A percentile compares a stretch with the other conserved stretches of the same genome.
These are phyloP conservation scores for Annulohypoxylon nitens DNA, from an alignment of 495 filamentous ascomycete genomes.

Conservation along the genomic window DNA sequence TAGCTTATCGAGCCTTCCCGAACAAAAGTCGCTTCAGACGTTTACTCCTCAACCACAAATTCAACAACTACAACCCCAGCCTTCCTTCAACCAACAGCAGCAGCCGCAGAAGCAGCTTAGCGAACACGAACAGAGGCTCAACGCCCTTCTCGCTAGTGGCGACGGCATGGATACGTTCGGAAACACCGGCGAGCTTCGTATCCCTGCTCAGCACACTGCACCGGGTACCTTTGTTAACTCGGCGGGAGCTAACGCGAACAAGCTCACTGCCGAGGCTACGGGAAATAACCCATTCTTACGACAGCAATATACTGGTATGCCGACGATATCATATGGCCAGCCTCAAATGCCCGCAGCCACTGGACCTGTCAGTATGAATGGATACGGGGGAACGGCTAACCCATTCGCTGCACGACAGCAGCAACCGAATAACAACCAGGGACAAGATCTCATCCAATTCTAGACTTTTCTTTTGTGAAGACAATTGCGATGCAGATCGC, in stretches of 20 bases:
- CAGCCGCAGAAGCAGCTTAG: conserved; percentile 70
- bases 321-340: conserved; percentile 67
- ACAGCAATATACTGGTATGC: conserved; percentile 84
- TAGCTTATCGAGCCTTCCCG: conserved; percentile 75
- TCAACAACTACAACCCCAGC: conserved; percentile 38
- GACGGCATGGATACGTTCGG: conserved; percentile 98
- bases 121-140: conserved; percentile 87
- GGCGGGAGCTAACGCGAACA: conserved; percentile 80
- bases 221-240: conserved; percentile 98
- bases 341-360: conserved; percentile 81
- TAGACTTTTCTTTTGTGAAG: conserved; percentile 57
- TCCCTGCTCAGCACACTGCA: conserved; percentile 96
- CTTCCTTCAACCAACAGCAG: conserved; percentile 57
- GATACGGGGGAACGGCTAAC: conserved; percentile 70
- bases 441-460: conserved; percentile 92
- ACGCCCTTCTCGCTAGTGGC: conserved; percentile 86
- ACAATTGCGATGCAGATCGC: conserved; percentile 27
- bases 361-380: conserved; percentile 69
- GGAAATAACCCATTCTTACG: conserved; percentile 93
- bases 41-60: conserved; percentile 56
- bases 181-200: conserved; percentile 92
- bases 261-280: conserved; percentile 77
- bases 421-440: conserved; percentile 74
- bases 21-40: conserved; percentile 73
- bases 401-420: conserved; percentile 77